Base-by-base conservation (phyloP, 768 basidiomycete species). In the Neoboletus brunneissimus region DNA sequence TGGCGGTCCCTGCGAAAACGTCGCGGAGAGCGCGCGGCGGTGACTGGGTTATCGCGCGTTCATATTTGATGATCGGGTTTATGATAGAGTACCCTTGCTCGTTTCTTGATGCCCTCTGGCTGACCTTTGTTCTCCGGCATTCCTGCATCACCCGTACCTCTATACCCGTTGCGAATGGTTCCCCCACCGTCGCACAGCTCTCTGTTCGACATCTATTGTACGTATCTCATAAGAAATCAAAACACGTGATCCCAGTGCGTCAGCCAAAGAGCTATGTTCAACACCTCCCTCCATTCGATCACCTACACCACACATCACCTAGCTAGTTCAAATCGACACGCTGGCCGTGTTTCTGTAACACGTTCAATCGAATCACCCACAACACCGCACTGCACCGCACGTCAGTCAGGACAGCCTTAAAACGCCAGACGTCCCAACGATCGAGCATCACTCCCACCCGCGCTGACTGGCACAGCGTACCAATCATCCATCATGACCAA, bases 1-100 rank as follows among this genome's bases (percentile, higher is more conserved):
- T 35, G 34, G 34, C 52, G 34, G 62, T n/a, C n/a, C n/a, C 59
- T 27, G 62, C 67, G 34, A 68, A 27, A 60, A 34, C 45, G 35
- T 67, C 34, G 65, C 57, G 25, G 53, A 56, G 48, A 60, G 54
- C 34, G 13, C 31, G 44, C 50, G 23, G 16, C 27, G 22, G 34
- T 53, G 56, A 53, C 54, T 13, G 18, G 20, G 35, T 49, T 37
- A 15, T 12, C 31, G 11, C 3, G 12, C 31, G 12, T 34, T 34
- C 31, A 31, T 31, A 34, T 5, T 38, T 7, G 37, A 38, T 38
- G 10, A n/a, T 9, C 0, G 4, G 9, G 37, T 16, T 8, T 8
- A n/a, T 13, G 31, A 32, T 12, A 31, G 11, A 31, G 10, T 31
- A 2, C 11, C 31, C 31, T 31, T 31, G 31, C 3, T 10, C 11